phyloP scores from a whole-genome alignment of 352 stramenopile species.

The Poterioochromonas sp. region DNA sequence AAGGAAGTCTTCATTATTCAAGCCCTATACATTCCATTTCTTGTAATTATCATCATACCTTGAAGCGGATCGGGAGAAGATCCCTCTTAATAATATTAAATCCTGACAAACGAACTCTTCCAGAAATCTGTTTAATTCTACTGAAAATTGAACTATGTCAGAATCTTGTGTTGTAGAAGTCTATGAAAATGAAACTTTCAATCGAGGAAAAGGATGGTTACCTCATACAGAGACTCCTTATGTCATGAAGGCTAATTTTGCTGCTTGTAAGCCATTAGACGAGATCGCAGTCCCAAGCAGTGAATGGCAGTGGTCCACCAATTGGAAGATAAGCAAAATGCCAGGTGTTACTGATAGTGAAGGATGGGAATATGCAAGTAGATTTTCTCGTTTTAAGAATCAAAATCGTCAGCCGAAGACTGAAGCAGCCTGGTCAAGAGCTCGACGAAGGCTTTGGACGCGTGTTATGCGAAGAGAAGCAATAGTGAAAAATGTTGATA shows the following conservation, averaged over 20 bases:
- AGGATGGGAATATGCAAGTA: slow-evolving; percentile 30
- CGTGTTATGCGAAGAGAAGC: slow-evolving; percentile 15
- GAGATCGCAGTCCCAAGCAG: neutral
- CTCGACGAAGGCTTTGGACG: neutral
- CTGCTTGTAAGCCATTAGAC: neutral
- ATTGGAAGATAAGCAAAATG: slow-evolving; percentile 22
- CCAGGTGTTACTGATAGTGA: slow-evolving; percentile 14
- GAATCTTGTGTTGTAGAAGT: slow-evolving; percentile 8
- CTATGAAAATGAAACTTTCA: slow-evolving; percentile 21
- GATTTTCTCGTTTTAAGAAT: neutral
- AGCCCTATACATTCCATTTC: too few relatives aligned
- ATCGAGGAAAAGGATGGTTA: neutral
- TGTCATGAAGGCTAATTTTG: neutral
- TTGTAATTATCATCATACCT: too few relatives aligned
- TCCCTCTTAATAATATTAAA: too few relatives aligned
- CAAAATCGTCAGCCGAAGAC: neutral
- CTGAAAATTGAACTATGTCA: slow-evolving; percentile 8
- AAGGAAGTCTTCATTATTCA: too few relatives aligned
- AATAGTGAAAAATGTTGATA: neutral
- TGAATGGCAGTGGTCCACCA: slow-evolving; percentile 7
- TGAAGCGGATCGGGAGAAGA: too few relatives aligned
- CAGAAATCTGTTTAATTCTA: too few relatives aligned
- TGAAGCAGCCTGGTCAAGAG: neutral
- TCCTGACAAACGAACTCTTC: too few relatives aligned
- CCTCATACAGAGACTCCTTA: neutral